Percentiles rank a stretch among this genome's conserved stretches.
These are phyloP conservation scores for Cicer judaicum DNA, from an alignment of 306 rosid species.

Conservation along the genomic window DNA sequence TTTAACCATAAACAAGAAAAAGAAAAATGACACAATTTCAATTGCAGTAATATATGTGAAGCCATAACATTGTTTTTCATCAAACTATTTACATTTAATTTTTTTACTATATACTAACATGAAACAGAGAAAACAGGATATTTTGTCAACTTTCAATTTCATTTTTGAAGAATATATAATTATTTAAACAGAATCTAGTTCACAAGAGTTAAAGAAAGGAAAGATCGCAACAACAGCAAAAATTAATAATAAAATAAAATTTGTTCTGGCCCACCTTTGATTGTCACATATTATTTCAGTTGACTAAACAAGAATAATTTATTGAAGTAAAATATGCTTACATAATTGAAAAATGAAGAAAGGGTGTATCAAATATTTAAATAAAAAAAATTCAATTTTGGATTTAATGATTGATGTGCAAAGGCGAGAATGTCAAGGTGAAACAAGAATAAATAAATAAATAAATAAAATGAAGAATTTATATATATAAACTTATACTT, in stretches of 20 bases:
- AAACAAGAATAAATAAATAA: neutral
- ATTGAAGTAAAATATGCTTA: slow-evolving; percentile 18
- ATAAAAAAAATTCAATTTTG: neutral
- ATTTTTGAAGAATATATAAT: slow-evolving; percentile 26
- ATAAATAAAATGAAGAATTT: neutral
- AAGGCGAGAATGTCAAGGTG: neutral
- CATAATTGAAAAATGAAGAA: slow-evolving; percentile 34
- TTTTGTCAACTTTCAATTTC: slow-evolving; percentile 23
- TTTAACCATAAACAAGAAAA: slow-evolving; percentile 48
- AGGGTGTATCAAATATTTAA: slow-evolving; percentile 17
- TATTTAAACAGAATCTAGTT: slow-evolving; percentile 36
- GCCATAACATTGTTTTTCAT: neutral
- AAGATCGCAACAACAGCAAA: slow-evolving; percentile 3
- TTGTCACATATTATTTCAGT: slow-evolving; percentile 45
- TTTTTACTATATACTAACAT: slow-evolving; percentile 6
- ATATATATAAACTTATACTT: too few relatives aligned
- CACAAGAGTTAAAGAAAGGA: slow-evolving; percentile 41
- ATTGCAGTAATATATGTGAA: neutral
- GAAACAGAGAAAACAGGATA: slow-evolving; percentile 14
- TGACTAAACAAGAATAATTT: slow-evolving; percentile 45
- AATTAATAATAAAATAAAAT: slow-evolving; percentile 21
- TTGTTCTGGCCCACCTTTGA: slow-evolving; percentile 46
- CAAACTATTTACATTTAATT: neutral
- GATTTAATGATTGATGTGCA: neutral
- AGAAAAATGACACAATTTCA: slow-evolving; percentile 24